Percentiles rank a stretch among this genome's conserved stretches.
phyloP scores from a whole-genome alignment of 78 protist genomes.

The Bigelowiella natans region DNA sequence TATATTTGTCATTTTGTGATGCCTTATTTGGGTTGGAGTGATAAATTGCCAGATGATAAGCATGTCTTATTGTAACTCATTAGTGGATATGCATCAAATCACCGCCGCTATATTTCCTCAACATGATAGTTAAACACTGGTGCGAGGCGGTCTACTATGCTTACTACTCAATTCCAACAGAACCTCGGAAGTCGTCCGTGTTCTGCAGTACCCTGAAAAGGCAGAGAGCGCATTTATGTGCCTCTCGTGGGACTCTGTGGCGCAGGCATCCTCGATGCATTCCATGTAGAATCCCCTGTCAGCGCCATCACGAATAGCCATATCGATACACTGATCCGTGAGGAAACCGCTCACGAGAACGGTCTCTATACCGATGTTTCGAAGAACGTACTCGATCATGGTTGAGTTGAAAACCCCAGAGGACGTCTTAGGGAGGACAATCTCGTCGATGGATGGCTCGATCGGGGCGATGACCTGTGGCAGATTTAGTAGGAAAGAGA shows the following conservation, averaged over 20 bases:
- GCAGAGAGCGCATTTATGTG: not conserved
- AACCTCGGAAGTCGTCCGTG: too few relatives aligned
- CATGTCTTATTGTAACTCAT: too few relatives aligned
- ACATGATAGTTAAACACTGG: too few relatives aligned
- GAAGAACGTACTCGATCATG: not conserved
- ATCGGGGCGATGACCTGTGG: too few relatives aligned
- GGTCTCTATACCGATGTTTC: not conserved
- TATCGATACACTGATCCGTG: constrained; percentile 6
- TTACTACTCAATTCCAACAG: too few relatives aligned
- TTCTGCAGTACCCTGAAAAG: not conserved
- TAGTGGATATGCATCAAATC: too few relatives aligned
- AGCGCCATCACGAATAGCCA: not conserved
- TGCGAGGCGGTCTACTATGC: too few relatives aligned
- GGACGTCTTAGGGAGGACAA: constrained; percentile 2
- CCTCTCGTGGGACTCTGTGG: not conserved
- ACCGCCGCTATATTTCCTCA: too few relatives aligned
- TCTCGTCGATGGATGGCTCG: not conserved
- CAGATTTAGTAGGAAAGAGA: too few relatives aligned
- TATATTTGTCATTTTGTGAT: too few relatives aligned
- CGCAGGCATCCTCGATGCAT: not conserved
- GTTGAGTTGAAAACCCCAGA: not conserved
- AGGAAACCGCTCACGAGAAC: not conserved
- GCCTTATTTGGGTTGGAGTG: too few relatives aligned
- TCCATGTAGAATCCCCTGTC: not conserved
- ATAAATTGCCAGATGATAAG: too few relatives aligned